Evolutionary conservation across 768 basidiomycete species (phyloP).

Genomic region (Saitozyma sp.): DNA sequence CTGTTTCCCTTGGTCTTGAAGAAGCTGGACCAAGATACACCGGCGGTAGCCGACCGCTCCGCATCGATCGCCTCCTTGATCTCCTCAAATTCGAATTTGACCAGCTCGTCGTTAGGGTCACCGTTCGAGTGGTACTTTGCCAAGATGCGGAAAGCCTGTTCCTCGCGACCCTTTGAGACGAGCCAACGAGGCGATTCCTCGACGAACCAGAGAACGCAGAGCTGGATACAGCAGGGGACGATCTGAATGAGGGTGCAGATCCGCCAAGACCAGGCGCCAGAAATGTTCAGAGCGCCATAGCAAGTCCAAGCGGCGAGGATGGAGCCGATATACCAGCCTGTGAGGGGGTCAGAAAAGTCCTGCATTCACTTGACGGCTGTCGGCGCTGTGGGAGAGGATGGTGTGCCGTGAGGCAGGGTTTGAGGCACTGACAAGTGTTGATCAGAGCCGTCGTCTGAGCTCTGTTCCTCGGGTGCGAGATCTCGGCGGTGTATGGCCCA

Average conservation of each 20-base stretch:
- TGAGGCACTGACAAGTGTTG: slow-evolving; percentile 56
- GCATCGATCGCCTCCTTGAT: slow-evolving; percentile 65
- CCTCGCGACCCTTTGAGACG: slow-evolving; percentile 69
- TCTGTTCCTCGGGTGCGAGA: no score
- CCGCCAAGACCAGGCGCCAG: slow-evolving; percentile 60
- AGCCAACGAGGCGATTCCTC: slow-evolving; percentile 86
- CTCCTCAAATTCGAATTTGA: slow-evolving; percentile 54
- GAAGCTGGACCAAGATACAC: slow-evolving; percentile 56
- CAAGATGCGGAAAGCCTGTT: slow-evolving; percentile 65
- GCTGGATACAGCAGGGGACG: slow-evolving; percentile 40
- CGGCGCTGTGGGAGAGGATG: slow-evolving; percentile 69
- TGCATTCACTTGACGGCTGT: slow-evolving; percentile 70
- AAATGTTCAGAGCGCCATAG: slow-evolving; percentile 63
- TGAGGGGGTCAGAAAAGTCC: slow-evolving; percentile 57
- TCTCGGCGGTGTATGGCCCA: no score
- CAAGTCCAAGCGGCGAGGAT: slow-evolving; percentile 82
- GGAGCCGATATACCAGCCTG: slow-evolving; percentile 72
- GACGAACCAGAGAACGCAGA: slow-evolving; percentile 65
- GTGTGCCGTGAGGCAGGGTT: slow-evolving; percentile 62
- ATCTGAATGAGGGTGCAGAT: slow-evolving; percentile 36
- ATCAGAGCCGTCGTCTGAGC: slow-evolving; percentile 20
- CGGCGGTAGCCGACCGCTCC: slow-evolving; percentile 26
- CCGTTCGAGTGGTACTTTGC: slow-evolving; percentile 83
- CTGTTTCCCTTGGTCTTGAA: slow-evolving; percentile 68
- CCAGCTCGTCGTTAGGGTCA: slow-evolving; percentile 59